Conservation (phyloP, 2,329 filamentous ascomycete genomes). For the Xylaria sp. region DNA sequence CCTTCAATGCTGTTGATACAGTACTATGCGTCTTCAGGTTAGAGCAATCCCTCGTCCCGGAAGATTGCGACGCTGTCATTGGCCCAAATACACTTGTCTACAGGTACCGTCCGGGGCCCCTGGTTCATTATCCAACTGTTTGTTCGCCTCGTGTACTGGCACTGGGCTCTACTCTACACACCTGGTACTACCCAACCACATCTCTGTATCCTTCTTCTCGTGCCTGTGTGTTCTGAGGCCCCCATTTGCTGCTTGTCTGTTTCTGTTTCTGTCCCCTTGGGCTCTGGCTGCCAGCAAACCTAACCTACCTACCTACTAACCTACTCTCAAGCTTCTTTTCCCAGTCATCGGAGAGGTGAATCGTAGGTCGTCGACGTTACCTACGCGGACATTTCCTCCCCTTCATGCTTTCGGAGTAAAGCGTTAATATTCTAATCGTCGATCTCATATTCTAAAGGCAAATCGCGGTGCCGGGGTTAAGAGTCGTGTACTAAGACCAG, state of each 20-base stretch:
- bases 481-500: constrained; percentile 42
- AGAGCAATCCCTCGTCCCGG: constrained; percentile 34
- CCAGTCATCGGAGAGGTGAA: constrained; percentile 26
- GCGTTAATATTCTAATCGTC: constrained; percentile 31
- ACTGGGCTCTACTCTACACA: constrained; percentile 29
- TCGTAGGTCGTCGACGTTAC: constrained; percentile 24
- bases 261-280: constrained; percentile 22
- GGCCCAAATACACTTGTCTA: constrained; percentile 17
- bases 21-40: constrained; percentile 24
- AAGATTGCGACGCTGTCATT: constrained; percentile 19
- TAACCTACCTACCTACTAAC: background rate
- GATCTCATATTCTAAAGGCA: constrained; percentile 29
- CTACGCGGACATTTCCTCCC: constrained; percentile 12
- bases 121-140: constrained; percentile 29
- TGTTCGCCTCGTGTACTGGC: constrained; percentile 29
- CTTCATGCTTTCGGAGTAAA: constrained; percentile 19
- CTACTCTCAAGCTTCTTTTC: constrained; percentile 13
- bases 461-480: constrained; percentile 35
- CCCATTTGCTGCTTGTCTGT: constrained; percentile 23
- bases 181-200: constrained; percentile 33
- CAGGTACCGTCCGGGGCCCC: constrained; percentile 29
- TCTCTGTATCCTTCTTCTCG: constrained; percentile 24
- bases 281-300: constrained; percentile 9
- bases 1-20: background rate
- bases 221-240: constrained; percentile 16